Evolutionary conservation across 352 stramenopile genomes (phyloP), one percentile per base, ranked within the genome.

Genomic region (Plasmopara viticola): DNA sequence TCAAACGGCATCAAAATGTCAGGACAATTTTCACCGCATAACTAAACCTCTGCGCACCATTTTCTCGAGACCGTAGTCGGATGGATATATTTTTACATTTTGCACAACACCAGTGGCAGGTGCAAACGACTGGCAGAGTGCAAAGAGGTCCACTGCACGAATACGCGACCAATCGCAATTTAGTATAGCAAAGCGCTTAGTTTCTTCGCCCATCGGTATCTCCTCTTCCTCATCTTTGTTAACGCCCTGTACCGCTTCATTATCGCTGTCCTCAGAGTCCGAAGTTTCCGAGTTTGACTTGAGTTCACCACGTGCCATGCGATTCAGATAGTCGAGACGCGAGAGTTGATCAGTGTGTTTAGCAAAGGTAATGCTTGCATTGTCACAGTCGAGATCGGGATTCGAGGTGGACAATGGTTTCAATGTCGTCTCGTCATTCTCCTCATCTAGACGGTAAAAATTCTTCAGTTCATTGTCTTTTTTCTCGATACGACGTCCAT

Each of bases 131-230:
- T 91, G 72, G 29, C 97, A 90, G 29, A 98, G 83, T 38, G 90
- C 90, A 64, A 97, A 97, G 25, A 99, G 57, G 72, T 99, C 96
- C 30, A 97, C 84, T 3, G 96, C 94, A 38, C 90, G 88, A 47
- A 98, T 91, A 52, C 96, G 76, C 34, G 90, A 84, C 96, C 96
- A 99, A 75, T 99, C 95, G 55, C 95, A 94, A 69, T 98, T 98
- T 45, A 96, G 81, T 17, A 98, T 74, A 0, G 94, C 95, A 38
- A 99, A 88, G 14, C 82, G 79, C 46, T 78, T 90, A 9, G 90
- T 96, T 44, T 86, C 82, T 4, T 90, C 86, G 31, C 79, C 84
- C 34, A 94, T 62, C 7, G 77, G 85, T 46, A 92, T 91, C 33
- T 93, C 78, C 51, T 92, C 81, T 29, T 80, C 61, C 53, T 85